These are phyloP conservation scores for Aspergillus viridinutans DNA, from an alignment of 2,329 filamentous ascomycete species.

Conservation along the genomic window DNA sequence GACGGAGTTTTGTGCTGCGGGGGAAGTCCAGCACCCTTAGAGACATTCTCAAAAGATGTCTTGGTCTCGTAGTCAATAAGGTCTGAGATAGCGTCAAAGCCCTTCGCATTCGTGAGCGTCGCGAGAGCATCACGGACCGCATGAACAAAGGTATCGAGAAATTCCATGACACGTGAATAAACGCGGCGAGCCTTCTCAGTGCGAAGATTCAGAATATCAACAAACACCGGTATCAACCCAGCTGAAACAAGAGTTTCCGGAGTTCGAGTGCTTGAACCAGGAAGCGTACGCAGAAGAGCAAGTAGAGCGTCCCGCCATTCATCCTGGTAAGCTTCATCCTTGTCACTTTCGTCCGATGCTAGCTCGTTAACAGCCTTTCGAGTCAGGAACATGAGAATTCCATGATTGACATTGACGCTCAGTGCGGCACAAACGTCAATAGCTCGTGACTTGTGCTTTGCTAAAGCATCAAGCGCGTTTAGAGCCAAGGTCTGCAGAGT, in stretches of 20 bases:
- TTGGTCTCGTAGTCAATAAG: conserved; percentile 76
- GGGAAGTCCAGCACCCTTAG: conserved; percentile 67
- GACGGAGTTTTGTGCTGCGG: conserved; percentile 69
- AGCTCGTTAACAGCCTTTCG: conserved; percentile 86
- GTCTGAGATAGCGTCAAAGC: conserved; percentile 85
- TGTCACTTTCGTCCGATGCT: conserved; percentile 54
- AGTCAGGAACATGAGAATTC: conserved; percentile 87
- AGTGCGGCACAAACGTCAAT: conserved; percentile 84
- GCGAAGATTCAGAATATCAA: conserved; percentile 80
- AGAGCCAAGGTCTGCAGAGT: conserved; percentile 80
- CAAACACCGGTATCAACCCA: conserved; percentile 82
- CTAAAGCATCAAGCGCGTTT: conserved; percentile 76
- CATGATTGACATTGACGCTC: conserved; percentile 93
- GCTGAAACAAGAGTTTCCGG: conserved; percentile 82
- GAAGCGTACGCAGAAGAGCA: conserved; percentile 77
- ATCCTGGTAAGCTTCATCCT: conserved; percentile 65
- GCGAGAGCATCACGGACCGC: conserved; percentile 79
- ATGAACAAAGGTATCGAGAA: conserved; percentile 84
- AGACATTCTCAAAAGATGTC: conserved; percentile 62
- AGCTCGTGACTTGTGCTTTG: conserved; percentile 70
- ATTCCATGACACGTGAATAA: conserved; percentile 77
- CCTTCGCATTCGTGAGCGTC: conserved; percentile 73
- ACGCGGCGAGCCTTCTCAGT: conserved; percentile 78
- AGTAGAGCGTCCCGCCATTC: conserved; percentile 91
- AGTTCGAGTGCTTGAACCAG: conserved; percentile 65